Base-by-base conservation (phyloP, 345 rosid species). In the Pistacia vera region DNA sequence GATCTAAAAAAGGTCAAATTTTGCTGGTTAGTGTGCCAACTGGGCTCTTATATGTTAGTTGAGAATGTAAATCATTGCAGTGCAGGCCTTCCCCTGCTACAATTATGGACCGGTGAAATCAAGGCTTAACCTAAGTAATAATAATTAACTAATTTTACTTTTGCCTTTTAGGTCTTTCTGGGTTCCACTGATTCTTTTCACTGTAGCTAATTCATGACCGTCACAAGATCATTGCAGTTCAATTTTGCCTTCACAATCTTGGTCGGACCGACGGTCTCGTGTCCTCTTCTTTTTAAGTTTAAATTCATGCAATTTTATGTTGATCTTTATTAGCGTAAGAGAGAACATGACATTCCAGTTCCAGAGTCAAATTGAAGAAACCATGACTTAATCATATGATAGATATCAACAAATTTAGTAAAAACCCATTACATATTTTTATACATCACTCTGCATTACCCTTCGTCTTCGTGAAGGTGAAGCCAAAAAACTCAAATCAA, bases 401-500 rank as follows among this genome's bases (percentile, higher is more conserved):
- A 36, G 4, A 64, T 38, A 38, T 38, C 2, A 30, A 55, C 13
- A 33, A 55, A 64, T 64, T 64, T 64, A 14, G 28, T 36, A 14
- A 35, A 54, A 30, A 16, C 46, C 46, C 46, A 63, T 14, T 6
- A 35, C n/a, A 63, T 63, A 18, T 75, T 67, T 56, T 18, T n/a
- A 7, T 17, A 7, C 30, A 51, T 64, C 75, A 63, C 71, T 41
- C 73, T 48, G 44, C 22, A 10, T 52, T 28, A n/a, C 33, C 33
- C 33, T 30, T 30, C 33, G 64, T 58, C 63, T 33, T 1, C 51
- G 77, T 38, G 41, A 66, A 62, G 58, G 77, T 38, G 30, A 66
- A 62, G 58, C 75, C 33, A 35, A 38, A 25, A 59, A 28, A 14
- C 71, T 63, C 70, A 54, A 74, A 58, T 17, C 76, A 79, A 58